These are phyloP conservation scores for Aspergillus kassunensis DNA, from an alignment of 495 filamentous ascomycete genomes.

Conservation along the genomic window DNA sequence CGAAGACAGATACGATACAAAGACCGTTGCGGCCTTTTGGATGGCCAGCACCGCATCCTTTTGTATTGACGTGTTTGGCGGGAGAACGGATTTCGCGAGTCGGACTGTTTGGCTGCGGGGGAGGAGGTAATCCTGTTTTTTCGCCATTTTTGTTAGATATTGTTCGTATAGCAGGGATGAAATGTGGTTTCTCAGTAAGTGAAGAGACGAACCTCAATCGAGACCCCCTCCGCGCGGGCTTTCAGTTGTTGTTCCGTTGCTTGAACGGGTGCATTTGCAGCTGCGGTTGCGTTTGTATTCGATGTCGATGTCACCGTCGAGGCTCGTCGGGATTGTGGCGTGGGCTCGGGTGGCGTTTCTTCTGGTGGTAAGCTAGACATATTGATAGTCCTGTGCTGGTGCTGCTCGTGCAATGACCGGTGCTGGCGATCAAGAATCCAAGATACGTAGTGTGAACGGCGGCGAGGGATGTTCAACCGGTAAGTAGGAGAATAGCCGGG, in stretches of 20 bases:
- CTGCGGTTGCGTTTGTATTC: neutral
- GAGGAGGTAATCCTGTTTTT: conserved; percentile 74
- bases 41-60: conserved; percentile 89
- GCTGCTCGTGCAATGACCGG: no score
- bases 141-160: neutral
- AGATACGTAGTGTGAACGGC: no score
- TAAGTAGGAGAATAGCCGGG: no score
- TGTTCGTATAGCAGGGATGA: no score
- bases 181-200: no score
- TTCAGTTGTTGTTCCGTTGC: conserved; percentile 47
- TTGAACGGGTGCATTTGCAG: conserved; percentile 19
- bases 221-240: conserved; percentile 40
- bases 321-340: neutral
- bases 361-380: neutral
- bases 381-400: neutral
- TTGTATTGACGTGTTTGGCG: conserved; percentile 88
- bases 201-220: conserved; percentile 35
- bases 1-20: conserved; percentile 83
- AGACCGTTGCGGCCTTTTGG: conserved; percentile 90
- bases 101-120: conserved; percentile 92
- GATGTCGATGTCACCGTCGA: neutral
- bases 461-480: no score
- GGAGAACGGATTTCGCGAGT: conserved; percentile 94
- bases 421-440: no score
- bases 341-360: neutral